phyloP scores from a whole-genome alignment of 805 yeast genomes.

The Lachancea fermentati region DNA sequence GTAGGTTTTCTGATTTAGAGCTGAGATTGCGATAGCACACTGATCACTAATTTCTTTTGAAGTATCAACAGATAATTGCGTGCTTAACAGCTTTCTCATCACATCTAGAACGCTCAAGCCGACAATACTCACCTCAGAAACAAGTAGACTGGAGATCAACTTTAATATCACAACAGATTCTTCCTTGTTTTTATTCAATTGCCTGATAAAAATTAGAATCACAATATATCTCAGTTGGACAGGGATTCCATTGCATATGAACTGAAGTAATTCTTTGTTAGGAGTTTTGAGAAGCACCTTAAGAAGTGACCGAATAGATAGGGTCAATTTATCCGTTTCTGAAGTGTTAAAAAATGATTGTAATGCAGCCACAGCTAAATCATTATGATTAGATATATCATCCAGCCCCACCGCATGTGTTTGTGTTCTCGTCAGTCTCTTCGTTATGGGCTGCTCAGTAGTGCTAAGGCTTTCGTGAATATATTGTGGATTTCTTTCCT shows the following conservation, averaged over 20 bases:
- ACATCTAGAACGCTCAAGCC: slow-evolving; percentile 84
- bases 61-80: slow-evolving; percentile 37
- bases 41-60: slow-evolving; percentile 33
- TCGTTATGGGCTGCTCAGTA: slow-evolving; percentile 10
- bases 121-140: slow-evolving; percentile 75
- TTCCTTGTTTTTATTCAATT: slow-evolving; percentile 21
- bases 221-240: slow-evolving; percentile 70
- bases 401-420: slow-evolving; percentile 25
- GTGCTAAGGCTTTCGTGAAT: slow-evolving; percentile 12
- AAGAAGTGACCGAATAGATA: slow-evolving; percentile 50
- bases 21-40: slow-evolving; percentile 56
- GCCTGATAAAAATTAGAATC: slow-evolving; percentile 42
- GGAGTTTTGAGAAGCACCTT: slow-evolving; percentile 36
- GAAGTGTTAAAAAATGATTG: slow-evolving; percentile 58
- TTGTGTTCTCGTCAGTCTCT: slow-evolving; percentile 29
- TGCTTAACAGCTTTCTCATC: slow-evolving; percentile 49
- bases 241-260: slow-evolving; percentile 72
- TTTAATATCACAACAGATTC: slow-evolving; percentile 34
- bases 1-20: slow-evolving; percentile 70
- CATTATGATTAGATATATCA: slow-evolving; percentile 24
- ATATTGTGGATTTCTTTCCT: slow-evolving; percentile 25
- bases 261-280: slow-evolving; percentile 44
- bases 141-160: slow-evolving; percentile 53
- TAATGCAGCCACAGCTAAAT: slow-evolving; percentile 39
- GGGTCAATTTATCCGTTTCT: slow-evolving; percentile 53